phyloP scores from a whole-genome alignment of 2,329 filamentous ascomycete species.

The Cladosporium cucumerinum region DNA sequence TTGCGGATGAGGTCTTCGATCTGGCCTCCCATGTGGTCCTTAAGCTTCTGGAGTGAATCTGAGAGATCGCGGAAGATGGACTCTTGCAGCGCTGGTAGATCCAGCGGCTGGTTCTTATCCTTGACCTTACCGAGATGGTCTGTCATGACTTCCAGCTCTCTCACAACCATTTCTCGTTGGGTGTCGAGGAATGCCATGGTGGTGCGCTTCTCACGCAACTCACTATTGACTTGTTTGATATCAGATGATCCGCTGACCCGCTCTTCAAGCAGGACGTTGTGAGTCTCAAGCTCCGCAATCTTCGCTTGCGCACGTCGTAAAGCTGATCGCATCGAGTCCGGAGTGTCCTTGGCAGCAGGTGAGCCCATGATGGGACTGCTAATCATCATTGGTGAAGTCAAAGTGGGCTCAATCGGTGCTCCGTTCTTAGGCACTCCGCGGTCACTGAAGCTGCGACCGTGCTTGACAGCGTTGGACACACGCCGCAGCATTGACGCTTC shows the following conservation, averaged over 20 bases:
- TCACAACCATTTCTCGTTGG: constrained; percentile 91
- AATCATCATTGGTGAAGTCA: constrained; percentile 25
- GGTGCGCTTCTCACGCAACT: constrained; percentile 86
- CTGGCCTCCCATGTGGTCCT: constrained; percentile 70
- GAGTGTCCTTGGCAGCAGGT: constrained; percentile 47
- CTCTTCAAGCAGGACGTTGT: constrained; percentile 58
- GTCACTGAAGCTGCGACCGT: constrained; percentile 83
- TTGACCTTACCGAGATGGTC: constrained; percentile 86
- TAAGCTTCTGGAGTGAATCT: constrained; percentile 63
- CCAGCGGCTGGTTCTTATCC: constrained; percentile 73
- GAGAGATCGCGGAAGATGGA: constrained; percentile 61
- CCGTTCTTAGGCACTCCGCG: constrained; percentile 31
- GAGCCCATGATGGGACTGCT: constrained; percentile 46
- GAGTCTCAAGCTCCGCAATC: constrained; percentile 81
- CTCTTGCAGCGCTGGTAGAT: constrained; percentile 67
- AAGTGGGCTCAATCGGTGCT: constrained; percentile 1
- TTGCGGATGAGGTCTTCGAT: constrained; percentile 90
- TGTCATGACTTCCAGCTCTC: constrained; percentile 83
- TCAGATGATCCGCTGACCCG: constrained; percentile 56
- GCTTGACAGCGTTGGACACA: constrained; percentile 89
- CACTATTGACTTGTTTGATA: constrained; percentile 77
- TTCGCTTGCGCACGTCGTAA: constrained; percentile 77
- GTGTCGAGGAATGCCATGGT: constrained; percentile 93
- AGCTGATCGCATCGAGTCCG: constrained; percentile 59
- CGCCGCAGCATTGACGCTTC: constrained; percentile 72